These are phyloP conservation scores for Xylaria grammica DNA, from an alignment of 495 filamentous ascomycete genomes.

Conservation along the genomic window DNA sequence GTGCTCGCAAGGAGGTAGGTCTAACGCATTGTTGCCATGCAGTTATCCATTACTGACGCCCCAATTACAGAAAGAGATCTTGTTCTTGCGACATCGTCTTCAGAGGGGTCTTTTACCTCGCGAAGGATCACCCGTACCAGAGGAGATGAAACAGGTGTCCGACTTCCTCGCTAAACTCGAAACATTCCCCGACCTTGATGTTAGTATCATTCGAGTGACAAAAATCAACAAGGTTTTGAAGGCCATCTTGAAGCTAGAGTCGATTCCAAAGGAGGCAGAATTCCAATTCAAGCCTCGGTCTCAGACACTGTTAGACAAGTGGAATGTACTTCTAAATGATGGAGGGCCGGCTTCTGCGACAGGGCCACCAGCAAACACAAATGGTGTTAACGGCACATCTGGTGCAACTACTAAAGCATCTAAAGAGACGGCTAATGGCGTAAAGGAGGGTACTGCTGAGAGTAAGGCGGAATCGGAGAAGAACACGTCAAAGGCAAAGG, in stretches of 20 bases:
- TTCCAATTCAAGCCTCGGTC: slow-evolving; percentile 83
- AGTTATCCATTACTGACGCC: background rate
- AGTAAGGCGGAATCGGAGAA: slow-evolving; percentile 43
- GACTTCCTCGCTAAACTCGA: slow-evolving; percentile 82
- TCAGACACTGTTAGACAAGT: slow-evolving; percentile 72
- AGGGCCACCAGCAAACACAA: slow-evolving; percentile 34
- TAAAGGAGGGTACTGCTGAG: slow-evolving; percentile 50
- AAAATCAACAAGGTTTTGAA: slow-evolving; percentile 96
- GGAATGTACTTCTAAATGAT: slow-evolving; percentile 77
- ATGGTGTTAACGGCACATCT: slow-evolving; percentile 50
- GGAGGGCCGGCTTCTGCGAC: slow-evolving; percentile 36
- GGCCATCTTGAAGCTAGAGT: slow-evolving; percentile 80
- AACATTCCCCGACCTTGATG: slow-evolving; percentile 76
- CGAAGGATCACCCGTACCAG: slow-evolving; percentile 78
- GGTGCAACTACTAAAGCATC: slow-evolving; percentile 52
- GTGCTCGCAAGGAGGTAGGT: slow-evolving; percentile 63
- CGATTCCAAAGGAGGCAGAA: slow-evolving; percentile 84
- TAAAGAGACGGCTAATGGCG: slow-evolving; percentile 61
- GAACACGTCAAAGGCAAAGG: slow-evolving; percentile 49
- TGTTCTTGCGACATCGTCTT: slow-evolving; percentile 86
- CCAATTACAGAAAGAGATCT: slow-evolving; percentile 62
- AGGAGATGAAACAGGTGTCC: slow-evolving; percentile 88
- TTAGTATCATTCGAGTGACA: slow-evolving; percentile 78
- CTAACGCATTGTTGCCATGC: background rate
- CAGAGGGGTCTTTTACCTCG: slow-evolving; percentile 88